phyloP scores from a whole-genome alignment of 2,329 filamentous ascomycete genomes.

The Peltaster fructicola region DNA sequence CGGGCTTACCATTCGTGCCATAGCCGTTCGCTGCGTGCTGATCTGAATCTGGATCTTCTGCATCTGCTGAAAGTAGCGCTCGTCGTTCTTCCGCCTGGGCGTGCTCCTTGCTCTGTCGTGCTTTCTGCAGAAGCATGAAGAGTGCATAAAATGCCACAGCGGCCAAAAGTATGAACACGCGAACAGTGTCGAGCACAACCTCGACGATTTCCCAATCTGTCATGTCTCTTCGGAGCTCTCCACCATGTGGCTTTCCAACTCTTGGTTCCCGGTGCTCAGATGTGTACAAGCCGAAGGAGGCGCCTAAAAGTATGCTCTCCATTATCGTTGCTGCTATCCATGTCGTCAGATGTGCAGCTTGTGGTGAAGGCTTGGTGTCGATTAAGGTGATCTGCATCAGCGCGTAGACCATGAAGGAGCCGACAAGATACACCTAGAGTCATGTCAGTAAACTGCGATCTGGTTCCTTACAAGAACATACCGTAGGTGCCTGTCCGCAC shows the following conservation, averaged over 20 bases:
- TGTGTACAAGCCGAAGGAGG: conserved; percentile 51
- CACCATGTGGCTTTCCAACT: conserved; percentile 28
- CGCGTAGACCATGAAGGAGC: conserved; percentile 71
- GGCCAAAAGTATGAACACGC: conserved; percentile 47
- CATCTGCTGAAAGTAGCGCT: conserved; percentile 38
- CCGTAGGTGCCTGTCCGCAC: conserved; percentile 62
- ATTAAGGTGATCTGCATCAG: conserved; percentile 74
- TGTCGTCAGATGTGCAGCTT: conserved; percentile 57
- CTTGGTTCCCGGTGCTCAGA: conserved; percentile 46
- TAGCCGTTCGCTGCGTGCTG: conserved; percentile 30
- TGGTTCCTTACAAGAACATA: conserved; percentile 27
- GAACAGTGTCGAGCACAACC: conserved; percentile 46
- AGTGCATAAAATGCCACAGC: conserved; percentile 42
- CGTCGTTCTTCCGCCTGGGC: conserved; percentile 22
- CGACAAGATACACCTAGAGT: conserved; percentile 62
- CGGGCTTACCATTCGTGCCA: conserved; percentile 31
- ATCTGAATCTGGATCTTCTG: conserved; percentile 23
- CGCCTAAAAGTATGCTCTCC: conserved; percentile 54
- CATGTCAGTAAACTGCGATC: conserved; percentile 7
- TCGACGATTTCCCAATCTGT: conserved; percentile 48
- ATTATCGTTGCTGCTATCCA: conserved; percentile 59
- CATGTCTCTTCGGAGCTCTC: conserved; percentile 21
- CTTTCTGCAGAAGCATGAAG: conserved; percentile 27
- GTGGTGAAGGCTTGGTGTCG: conserved; percentile 68
- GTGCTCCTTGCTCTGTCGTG: too few species aligned